Evolutionary conservation across 2,329 filamentous ascomycete genomes (phyloP), one percentile per base, ranked within the genome.

Genomic region (Pseudogymnoascus sp.): DNA sequence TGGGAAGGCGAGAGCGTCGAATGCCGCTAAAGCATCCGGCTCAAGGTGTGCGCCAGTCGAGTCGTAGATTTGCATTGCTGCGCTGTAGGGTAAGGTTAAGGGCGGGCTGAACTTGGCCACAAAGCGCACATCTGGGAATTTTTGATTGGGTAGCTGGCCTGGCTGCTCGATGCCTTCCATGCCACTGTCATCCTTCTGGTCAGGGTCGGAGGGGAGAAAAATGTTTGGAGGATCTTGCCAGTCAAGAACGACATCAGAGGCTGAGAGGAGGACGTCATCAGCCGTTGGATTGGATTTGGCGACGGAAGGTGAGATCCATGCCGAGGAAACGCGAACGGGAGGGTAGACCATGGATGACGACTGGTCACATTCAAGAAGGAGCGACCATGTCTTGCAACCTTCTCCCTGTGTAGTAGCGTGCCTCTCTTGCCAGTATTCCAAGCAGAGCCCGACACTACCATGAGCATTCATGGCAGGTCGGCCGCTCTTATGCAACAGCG

Each of bases 341-440:
- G 82, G 76, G 77, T 83, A 82, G 49, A 73, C 74, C 69, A 71
- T 67, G 4, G 75, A 73, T 45, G 78, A 75, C 25, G 80, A 73
- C 5, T 81, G 72, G 3, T 80, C 80, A 70, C 88, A 91, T 65
- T 88, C 86, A 63, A 95, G 80, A 2, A 86, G 76, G 6, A 93
- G 79, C 0, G 84, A 84, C 83, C 88, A 93, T 2, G 85, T 80
- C 63, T 79, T 81, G 64, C 63, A 64, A 21, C 68, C 61, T 6
- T 67, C 60, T 71, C 69, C 16, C 77, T 72, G 33, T 77, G 16
- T 74, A 14, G 84, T 73, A 55, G 82, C 78, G 55, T 83, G 80
- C 62, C 80, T 77, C 68, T 88, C 81, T 73, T 85, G 87, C 90
- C 90, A 95, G 72, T 93, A 96, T 66, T 91, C 88, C 40, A 95